phyloP scores from a whole-genome alignment of 139 green algal genomes.

The Coelastrella sp. region DNA sequence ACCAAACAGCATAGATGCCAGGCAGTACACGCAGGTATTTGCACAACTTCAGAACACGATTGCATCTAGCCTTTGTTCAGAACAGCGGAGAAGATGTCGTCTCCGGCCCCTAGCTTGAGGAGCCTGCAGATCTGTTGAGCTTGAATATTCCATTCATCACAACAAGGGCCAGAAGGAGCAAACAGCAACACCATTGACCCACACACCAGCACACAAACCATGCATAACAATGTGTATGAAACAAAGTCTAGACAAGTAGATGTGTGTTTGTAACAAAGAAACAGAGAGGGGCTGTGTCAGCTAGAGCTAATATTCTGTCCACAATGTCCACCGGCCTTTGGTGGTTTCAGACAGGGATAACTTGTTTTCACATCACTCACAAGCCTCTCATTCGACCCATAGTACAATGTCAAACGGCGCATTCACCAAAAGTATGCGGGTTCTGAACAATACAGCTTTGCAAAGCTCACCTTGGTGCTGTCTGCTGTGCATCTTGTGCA shows the following conservation, averaged over 20 bases:
- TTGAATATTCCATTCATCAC: conserved; percentile 80
- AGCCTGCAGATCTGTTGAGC: conserved; percentile 83
- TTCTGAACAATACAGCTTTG: too few species aligned
- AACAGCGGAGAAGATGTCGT: conserved; percentile 61
- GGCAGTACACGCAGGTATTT: too few species aligned
- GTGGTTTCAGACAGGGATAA: conserved; percentile 86
- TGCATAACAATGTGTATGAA: too few species aligned
- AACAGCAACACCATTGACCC: neutral
- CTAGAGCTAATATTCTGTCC: conserved; percentile 86
- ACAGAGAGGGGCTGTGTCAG: conserved; percentile 65
- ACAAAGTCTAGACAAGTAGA: too few species aligned
- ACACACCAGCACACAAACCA: neutral
- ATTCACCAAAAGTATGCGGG: too few species aligned
- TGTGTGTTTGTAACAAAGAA: neutral
- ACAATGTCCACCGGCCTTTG: conserved; percentile 67
- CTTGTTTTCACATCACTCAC: conserved; percentile 58
- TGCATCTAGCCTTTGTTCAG: conserved; percentile 51
- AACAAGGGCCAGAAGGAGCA: conserved; percentile 34
- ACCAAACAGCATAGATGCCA: too few species aligned
- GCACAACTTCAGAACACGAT: neutral
- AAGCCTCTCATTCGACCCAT: neutral
- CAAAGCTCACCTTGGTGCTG: neutral
- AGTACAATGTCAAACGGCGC: too few species aligned
- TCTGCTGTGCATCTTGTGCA: neutral
- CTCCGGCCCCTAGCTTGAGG: conserved; percentile 20